Percentiles rank a stretch among this genome's conserved stretches.
phyloP scores from a whole-genome alignment of 208 protist species.

The Sergeia podlipaevii region DNA sequence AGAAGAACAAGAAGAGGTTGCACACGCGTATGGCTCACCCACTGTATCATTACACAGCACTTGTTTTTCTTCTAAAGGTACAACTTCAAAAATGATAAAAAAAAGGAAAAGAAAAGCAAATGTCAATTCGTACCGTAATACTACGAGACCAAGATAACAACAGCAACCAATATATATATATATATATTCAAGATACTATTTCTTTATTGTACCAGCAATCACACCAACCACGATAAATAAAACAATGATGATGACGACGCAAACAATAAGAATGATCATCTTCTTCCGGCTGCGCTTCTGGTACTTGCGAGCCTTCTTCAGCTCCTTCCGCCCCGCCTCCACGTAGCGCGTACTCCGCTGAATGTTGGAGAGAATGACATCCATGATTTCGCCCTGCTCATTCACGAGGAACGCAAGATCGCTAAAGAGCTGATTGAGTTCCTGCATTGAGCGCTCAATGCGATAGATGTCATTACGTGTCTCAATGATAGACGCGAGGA shows the following conservation, averaged over 20 bases:
- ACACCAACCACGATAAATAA: conserved; percentile 48
- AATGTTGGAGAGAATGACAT: conserved; percentile 83
- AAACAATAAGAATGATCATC: conserved; percentile 57
- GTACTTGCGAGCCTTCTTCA: conserved; percentile 77
- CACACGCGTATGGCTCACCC: background rate
- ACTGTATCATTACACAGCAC: no score
- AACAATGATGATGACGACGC: conserved; percentile 31
- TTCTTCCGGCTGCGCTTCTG: conserved; percentile 77
- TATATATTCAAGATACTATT: conserved; percentile 1
- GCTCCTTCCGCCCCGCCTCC: conserved; percentile 50
- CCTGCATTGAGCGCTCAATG: conserved; percentile 86
- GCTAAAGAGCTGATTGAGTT: conserved; percentile 87
- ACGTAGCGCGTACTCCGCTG: conserved; percentile 49
- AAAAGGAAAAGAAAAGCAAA: conserved; percentile 13
- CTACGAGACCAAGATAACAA: background rate
- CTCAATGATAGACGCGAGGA: conserved; percentile 79
- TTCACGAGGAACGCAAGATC: conserved; percentile 87
- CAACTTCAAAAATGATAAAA: conserved; percentile 6
- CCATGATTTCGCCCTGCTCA: conserved; percentile 85
- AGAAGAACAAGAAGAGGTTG: background rate
- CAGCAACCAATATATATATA: background rate
- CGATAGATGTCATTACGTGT: conserved; percentile 88
- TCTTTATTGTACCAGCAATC: conserved; percentile 19
- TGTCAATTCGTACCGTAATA: no score
- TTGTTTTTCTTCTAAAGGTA: no score